Conservation (phyloP, 139 green algal species). For the Zygnema cylindricum region DNA sequence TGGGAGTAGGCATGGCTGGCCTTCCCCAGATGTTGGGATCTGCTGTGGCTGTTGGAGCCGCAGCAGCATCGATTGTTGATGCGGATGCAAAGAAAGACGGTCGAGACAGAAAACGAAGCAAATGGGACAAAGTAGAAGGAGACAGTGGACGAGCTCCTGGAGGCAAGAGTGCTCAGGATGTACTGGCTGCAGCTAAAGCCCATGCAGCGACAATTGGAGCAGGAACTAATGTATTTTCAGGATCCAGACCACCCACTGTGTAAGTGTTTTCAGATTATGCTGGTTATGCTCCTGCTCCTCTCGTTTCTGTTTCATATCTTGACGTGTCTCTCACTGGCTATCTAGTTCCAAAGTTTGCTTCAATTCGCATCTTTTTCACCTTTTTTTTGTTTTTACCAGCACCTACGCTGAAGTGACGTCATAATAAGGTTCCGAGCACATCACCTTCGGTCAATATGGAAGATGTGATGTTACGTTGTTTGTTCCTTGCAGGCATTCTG, state of each 20-base stretch:
- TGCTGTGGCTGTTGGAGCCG: not conserved
- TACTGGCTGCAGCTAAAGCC: not conserved
- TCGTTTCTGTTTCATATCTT: not conserved
- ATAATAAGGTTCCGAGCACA: no score
- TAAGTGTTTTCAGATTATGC: not conserved
- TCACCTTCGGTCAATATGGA: no score
- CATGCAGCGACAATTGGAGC: not conserved
- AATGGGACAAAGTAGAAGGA: slow-evolving; percentile 22
- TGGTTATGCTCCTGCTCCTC: not conserved
- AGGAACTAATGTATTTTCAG: no score
- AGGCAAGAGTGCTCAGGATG: not conserved
- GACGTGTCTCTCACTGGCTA: not conserved
- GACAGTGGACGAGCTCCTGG: not conserved
- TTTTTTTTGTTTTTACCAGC: no score
- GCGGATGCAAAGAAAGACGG: not conserved
- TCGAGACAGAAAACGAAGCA: not conserved
- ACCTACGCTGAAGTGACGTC: no score
- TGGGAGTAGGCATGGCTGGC: not conserved
- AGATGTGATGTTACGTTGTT: no score
- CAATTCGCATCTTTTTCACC: no score
- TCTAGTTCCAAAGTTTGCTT: no score
- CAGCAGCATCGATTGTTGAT: not conserved
- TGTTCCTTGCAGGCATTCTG: no score
- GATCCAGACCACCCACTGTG: not conserved
- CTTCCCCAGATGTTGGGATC: slow-evolving; percentile 1